Percentiles rank a stretch among this genome's conserved stretches.
These are phyloP conservation scores for Candida stauntonica DNA, from an alignment of 805 yeast genomes.

Conservation along the genomic window DNA sequence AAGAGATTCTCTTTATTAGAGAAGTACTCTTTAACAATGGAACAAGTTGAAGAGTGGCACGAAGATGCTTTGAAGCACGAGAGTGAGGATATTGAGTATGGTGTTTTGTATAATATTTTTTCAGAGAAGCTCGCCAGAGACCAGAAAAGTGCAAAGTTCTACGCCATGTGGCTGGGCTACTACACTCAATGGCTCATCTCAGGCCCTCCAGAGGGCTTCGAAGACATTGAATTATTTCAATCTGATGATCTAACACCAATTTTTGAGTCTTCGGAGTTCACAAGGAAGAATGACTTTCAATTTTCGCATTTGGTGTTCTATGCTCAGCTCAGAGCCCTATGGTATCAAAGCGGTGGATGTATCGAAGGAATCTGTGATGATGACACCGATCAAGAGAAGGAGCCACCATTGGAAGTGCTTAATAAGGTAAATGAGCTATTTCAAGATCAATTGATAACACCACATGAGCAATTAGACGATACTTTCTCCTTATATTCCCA, in stretches of 20 bases:
- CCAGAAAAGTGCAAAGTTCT: slow-evolving; percentile 2
- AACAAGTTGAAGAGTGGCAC: slow-evolving; percentile 8
- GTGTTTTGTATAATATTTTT: slow-evolving; percentile 1
- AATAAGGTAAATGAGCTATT: slow-evolving; percentile 1
- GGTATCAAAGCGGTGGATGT: slow-evolving; percentile 1
- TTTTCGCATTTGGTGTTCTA: neutral
- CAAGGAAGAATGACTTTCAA: slow-evolving; percentile 1
- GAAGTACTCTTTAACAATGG: slow-evolving; percentile 4
- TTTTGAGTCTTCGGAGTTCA: neutral
- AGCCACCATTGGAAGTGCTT: neutral
- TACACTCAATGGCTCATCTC: slow-evolving; percentile 2
- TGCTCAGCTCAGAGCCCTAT: neutral
- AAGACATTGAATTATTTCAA: slow-evolving; percentile 1
- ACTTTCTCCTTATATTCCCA: slow-evolving; percentile 38
- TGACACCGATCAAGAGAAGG: neutral
- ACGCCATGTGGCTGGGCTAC: slow-evolving; percentile 5
- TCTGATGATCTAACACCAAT: slow-evolving; percentile 1
- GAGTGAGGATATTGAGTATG: slow-evolving; percentile 1
- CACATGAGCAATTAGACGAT: slow-evolving; percentile 38
- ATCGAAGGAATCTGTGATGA: slow-evolving; percentile 7
- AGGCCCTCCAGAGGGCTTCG: slow-evolving; percentile 3
- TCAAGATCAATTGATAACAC: slow-evolving; percentile 32
- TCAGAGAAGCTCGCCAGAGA: neutral
- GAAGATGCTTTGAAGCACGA: slow-evolving; percentile 3
- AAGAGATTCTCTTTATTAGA: slow-evolving; percentile 2